Base-by-base conservation (phyloP, 371 early-diverging fungal genomes). In the Mucor plumbeus region DNA sequence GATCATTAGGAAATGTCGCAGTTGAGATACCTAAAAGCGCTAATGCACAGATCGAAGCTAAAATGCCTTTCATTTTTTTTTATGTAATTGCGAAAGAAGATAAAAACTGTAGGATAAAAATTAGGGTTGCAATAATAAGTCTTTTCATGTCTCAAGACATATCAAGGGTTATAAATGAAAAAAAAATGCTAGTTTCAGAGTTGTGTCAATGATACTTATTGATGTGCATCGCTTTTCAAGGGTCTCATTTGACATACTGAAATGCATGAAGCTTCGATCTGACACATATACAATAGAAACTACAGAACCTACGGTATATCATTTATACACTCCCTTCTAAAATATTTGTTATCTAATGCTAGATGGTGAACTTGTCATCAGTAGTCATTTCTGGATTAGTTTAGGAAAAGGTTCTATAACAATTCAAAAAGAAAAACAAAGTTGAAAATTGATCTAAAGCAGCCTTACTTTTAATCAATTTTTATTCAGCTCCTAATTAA, bases 1-100 rank as follows among this genome's bases (percentile, higher is more conserved):
- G 36, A 55, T 69, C 69, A 54, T 69, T 69, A 9, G 69, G 64
- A 44, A 60, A 60, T 6, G 39, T 50, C 7, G 63, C 31, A 5
- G 13, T 21, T 7, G 38, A 36, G 4, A 13, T 21, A 5, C 68
- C 50, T 5, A 44, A 2, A 10, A 48, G 47, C 1, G 38, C 44
- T 9, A 59, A 33, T 39, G 50, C 34, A 59, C 56, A 58, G 17
- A 63, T 50, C 5, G 63, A 26, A 57, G 59, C 19, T 50, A 57
- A n/a, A 40, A 61, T 11, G 9, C 61, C 61, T 47, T 61, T 61
- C 61, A 61, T 61, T 0, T 35, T 43, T 35, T 43, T 41, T 26
- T 26, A 26, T 26, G 3, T 3, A 26, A 26, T 26, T 26, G 26
- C 26, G 14, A 41, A 15, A 41, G 55, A 7, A 40, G 40, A 19